phyloP scores from a whole-genome alignment of 345 rosid genomes.

The Clarkia xantiana region DNA sequence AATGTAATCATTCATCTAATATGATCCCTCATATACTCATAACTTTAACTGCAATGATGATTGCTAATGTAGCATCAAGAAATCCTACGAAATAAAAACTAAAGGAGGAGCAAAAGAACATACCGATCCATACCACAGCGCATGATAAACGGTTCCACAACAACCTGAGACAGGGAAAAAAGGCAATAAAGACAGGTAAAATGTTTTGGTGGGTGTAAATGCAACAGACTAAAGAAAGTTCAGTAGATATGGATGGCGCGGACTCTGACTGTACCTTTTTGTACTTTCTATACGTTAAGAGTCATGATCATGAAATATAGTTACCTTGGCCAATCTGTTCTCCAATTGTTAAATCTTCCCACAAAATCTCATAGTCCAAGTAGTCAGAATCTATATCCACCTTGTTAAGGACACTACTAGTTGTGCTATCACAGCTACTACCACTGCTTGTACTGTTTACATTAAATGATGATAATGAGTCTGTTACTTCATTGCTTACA shows the following conservation, averaged over 20 bases:
- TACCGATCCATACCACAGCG: conserved; percentile 99
- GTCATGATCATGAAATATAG: conserved; percentile 5
- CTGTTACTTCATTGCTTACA: conserved; percentile 49
- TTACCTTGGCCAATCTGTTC: conserved; percentile 94
- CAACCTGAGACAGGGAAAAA: conserved; percentile 48
- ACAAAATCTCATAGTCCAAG: conserved; percentile 77
- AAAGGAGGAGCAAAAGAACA: conserved; percentile 39
- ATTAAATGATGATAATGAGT: conserved; percentile 70
- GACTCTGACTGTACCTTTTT: no score
- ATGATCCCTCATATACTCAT: conserved; percentile 8
- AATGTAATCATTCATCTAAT: conserved; percentile 2
- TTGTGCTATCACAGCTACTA: conserved; percentile 85
- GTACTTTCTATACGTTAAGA: no score
- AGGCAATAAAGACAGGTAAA: conserved; percentile 6
- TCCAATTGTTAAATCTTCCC: conserved; percentile 83
- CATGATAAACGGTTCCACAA: conserved; percentile 94
- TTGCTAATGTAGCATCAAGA: conserved; percentile 1
- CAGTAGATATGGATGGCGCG: no score
- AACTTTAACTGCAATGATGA: conserved; percentile 3
- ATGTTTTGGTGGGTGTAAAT: no score
- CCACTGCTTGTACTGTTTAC: conserved; percentile 83
- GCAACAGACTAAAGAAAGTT: no score
- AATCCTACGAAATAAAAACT: conserved; percentile 7
- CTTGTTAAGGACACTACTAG: conserved; percentile 61
- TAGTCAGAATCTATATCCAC: conserved; percentile 59